Evolutionary conservation across 495 filamentous ascomycete genomes (phyloP), one percentile per base, ranked within the genome.

Genomic region (Penicillium samsonianum): DNA sequence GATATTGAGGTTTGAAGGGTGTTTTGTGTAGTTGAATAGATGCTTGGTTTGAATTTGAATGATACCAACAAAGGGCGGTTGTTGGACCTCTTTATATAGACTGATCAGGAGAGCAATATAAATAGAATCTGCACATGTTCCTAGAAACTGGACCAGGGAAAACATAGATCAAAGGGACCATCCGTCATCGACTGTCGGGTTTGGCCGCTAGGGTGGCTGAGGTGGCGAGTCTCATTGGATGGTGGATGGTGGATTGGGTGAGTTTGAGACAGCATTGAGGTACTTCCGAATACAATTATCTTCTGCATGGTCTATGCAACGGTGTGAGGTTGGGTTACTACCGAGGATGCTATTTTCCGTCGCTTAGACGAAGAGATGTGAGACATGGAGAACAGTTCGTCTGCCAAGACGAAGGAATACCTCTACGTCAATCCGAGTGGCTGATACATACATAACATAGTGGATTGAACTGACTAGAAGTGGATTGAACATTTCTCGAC

Each of bases 101-200:
- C 20, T 14, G 22, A 28, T 45, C 11, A 8, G 23, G 7, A 46
- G 22, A 17, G 6, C 12, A 16, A 26, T 46, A 26, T 26, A 46
- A 26, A 46, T 46, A 46, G 43, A n/a, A 38, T 11, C 12, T 4
- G 14, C 20, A 44, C 42, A 44, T 42, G n/a, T 43, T 23, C 42
- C 42, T 5, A 9, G 23, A 11, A 28, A 23, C 9, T 23, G 23
- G 25, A 23, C 11, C 26, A 20, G 26, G 26, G 26, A 33, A 30
- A 19, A 19, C 26, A 16, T 12, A 17, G 11, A 26, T 46, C 23
- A 22, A 17, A 8, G 7, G 12, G 11, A 7, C 1, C 17, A 10
- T 23, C 37, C 40, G 50, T 53, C 50, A 53, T 53, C 14, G 50
- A 53, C 17, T 41, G n/a, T 41, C 50, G 50, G 50, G 4, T 42